These are phyloP conservation scores for Ceratocystis papillata DNA, from an alignment of 2,329 filamentous ascomycete species.

Conservation along the genomic window DNA sequence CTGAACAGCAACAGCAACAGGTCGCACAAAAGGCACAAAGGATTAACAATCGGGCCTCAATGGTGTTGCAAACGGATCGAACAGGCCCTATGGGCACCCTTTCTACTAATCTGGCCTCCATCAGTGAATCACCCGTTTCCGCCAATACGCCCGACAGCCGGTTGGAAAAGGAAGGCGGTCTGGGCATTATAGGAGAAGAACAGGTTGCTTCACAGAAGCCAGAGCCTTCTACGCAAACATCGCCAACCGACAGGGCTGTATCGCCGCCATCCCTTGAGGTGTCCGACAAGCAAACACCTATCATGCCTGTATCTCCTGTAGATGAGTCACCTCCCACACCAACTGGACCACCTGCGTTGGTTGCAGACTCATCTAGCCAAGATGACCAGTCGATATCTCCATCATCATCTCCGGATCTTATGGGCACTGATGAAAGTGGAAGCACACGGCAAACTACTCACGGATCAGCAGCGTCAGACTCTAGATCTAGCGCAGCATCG, in stretches of 20 bases:
- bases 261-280: constrained; percentile 34
- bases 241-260: neutral
- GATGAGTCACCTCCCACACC: constrained; percentile 42
- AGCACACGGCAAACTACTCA: constrained; percentile 39
- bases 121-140: constrained; percentile 32
- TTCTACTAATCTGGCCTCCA: constrained; percentile 6
- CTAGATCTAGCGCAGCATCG: constrained; percentile 29
- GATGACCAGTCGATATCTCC: constrained; percentile 49
- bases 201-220: constrained; percentile 29
- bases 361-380: constrained; percentile 60
- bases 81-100: neutral
- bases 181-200: constrained; percentile 49
- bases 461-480: constrained; percentile 36
- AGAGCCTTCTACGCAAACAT: neutral
- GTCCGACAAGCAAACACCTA: constrained; percentile 9
- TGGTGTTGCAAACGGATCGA: constrained; percentile 9
- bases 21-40: constrained; percentile 17
- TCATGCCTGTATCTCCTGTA: constrained; percentile 45
- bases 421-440: constrained; percentile 38
- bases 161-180: constrained; percentile 52
- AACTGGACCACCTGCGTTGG: constrained; percentile 53
- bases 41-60: constrained; percentile 18
- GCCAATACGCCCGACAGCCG: constrained; percentile 44
- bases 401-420: constrained; percentile 53
- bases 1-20: constrained; percentile 38